Conservation (phyloP, 306 rosid species). For the Ormosia semicastrata region DNA sequence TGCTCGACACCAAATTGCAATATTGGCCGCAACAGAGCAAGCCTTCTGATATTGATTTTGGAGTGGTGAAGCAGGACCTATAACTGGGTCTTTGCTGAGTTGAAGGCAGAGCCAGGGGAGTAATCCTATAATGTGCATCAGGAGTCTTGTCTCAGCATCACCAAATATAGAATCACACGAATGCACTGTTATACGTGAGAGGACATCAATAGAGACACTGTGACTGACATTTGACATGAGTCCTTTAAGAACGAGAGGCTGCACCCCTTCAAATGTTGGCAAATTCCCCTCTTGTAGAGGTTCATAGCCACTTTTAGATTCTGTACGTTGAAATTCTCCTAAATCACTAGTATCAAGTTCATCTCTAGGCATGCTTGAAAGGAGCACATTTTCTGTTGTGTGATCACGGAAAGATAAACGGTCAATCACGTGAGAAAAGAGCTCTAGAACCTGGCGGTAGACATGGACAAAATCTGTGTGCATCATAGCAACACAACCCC, state of each 20-base stretch:
- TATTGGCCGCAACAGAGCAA: slow-evolving; percentile 87
- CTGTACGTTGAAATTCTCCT: slow-evolving; percentile 78
- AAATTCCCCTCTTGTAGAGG: slow-evolving; percentile 69
- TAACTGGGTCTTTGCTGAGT: slow-evolving; percentile 74
- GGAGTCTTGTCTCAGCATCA: slow-evolving; percentile 84
- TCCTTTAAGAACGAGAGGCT: slow-evolving; percentile 97
- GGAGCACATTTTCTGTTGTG: slow-evolving; percentile 97
- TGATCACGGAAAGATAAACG: slow-evolving; percentile 88
- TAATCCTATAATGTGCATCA: slow-evolving; percentile 97
- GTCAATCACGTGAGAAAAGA: slow-evolving; percentile 93
- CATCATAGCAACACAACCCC: slow-evolving; percentile 99
- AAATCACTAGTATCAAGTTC: slow-evolving; percentile 64
- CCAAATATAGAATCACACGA: slow-evolving; percentile 98
- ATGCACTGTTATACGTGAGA: slow-evolving; percentile 85
- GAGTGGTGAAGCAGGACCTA: slow-evolving; percentile 86
- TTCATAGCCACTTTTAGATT: slow-evolving; percentile 82
- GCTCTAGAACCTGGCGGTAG: slow-evolving; percentile 97
- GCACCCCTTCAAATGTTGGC: slow-evolving; percentile 96
- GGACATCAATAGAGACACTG: slow-evolving; percentile 89
- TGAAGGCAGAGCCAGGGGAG: slow-evolving; percentile 99
- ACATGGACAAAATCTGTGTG: slow-evolving; percentile 99
- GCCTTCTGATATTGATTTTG: slow-evolving; percentile 91
- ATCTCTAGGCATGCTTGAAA: slow-evolving; percentile 98
- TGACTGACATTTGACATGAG: slow-evolving; percentile 93
- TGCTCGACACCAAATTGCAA: slow-evolving; percentile 91